phyloP scores from a whole-genome alignment of 1,284 basidiomycete species.

The Moesziomyces globuligerus region DNA sequence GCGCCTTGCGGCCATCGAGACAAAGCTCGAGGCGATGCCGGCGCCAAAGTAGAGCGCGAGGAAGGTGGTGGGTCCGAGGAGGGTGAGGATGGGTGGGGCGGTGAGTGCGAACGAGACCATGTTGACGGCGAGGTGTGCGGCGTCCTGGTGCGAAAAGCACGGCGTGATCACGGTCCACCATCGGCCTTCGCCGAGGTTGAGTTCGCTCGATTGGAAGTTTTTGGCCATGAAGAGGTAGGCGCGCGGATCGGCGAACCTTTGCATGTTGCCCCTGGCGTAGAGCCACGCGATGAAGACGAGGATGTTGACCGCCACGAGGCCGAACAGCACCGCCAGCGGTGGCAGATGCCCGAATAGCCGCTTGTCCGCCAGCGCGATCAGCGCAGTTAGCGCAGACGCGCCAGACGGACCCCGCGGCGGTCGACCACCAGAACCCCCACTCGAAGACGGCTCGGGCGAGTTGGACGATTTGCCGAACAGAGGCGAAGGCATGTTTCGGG shows the following conservation, averaged over 20 bases:
- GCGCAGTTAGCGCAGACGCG: slow-evolving; percentile 2
- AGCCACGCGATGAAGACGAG: slow-evolving; percentile 49
- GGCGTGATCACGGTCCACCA: slow-evolving; percentile 84
- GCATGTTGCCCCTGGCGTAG: slow-evolving; percentile 30
- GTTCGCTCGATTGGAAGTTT: slow-evolving; percentile 75
- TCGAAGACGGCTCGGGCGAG: not conserved
- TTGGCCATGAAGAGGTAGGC: slow-evolving; percentile 74
- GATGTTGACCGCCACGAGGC: slow-evolving; percentile 46
- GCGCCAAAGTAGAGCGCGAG: slow-evolving; percentile 79
- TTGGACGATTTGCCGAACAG: too few relatives aligned
- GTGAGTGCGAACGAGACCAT: slow-evolving; percentile 82
- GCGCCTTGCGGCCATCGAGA: slow-evolving; percentile 73
- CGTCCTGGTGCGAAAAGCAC: slow-evolving; percentile 47
- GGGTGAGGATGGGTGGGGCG: slow-evolving; percentile 76
- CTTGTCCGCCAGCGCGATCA: slow-evolving; percentile 3
- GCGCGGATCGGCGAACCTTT: slow-evolving; percentile 71
- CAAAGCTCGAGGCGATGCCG: slow-evolving; percentile 63
- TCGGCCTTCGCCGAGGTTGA: slow-evolving; percentile 77
- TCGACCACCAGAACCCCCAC: not conserved
- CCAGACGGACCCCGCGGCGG: not conserved
- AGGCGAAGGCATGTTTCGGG: slow-evolving; percentile 4
- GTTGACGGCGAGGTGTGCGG: slow-evolving; percentile 79
- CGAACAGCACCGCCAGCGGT: slow-evolving; percentile 22
- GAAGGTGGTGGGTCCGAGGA: slow-evolving; percentile 79
- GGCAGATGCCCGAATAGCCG: slow-evolving; percentile 11